These are phyloP conservation scores for Wickerhamiella sergipiensis DNA, from an alignment of 805 yeast genomes.

Conservation along the genomic window DNA sequence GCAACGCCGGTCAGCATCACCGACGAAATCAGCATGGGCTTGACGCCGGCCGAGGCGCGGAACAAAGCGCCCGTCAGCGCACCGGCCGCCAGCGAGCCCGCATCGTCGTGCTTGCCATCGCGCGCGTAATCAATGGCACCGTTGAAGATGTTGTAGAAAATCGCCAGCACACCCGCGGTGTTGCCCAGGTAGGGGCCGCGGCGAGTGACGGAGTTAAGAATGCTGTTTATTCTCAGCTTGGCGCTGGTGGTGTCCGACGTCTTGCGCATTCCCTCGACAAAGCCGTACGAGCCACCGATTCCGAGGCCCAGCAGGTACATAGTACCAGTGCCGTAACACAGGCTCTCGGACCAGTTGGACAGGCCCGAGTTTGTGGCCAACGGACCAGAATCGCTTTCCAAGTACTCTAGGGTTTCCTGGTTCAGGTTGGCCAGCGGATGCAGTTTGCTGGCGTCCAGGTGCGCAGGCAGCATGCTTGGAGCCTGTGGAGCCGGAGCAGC, in stretches of 20 bases:
- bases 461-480: constrained; percentile 8
- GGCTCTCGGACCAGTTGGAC: constrained; percentile 71
- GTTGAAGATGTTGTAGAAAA: constrained; percentile 76
- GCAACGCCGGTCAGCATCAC: constrained; percentile 81
- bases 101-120: constrained; percentile 81
- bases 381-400: constrained; percentile 78
- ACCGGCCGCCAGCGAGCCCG: constrained; percentile 77
- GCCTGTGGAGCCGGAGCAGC: not conserved
- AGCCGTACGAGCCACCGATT: constrained; percentile 78
- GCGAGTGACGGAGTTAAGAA: constrained; percentile 82
- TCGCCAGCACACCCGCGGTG: constrained; percentile 85
- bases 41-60: constrained; percentile 70
- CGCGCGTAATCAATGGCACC: constrained; percentile 53
- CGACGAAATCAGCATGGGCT: constrained; percentile 79
- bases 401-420: constrained; percentile 64
- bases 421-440: constrained; percentile 92
- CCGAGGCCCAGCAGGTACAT: constrained; percentile 75
- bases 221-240: constrained; percentile 73
- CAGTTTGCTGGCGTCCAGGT: constrained; percentile 54
- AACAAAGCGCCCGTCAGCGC: constrained; percentile 85
- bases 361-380: constrained; percentile 60
- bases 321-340: constrained; percentile 96
- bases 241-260: constrained; percentile 66
- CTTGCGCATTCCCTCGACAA: constrained; percentile 70
- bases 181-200: constrained; percentile 95